Conservation (phyloP, 2,329 filamentous ascomycete species). For the Aspergillus tanneri region DNA sequence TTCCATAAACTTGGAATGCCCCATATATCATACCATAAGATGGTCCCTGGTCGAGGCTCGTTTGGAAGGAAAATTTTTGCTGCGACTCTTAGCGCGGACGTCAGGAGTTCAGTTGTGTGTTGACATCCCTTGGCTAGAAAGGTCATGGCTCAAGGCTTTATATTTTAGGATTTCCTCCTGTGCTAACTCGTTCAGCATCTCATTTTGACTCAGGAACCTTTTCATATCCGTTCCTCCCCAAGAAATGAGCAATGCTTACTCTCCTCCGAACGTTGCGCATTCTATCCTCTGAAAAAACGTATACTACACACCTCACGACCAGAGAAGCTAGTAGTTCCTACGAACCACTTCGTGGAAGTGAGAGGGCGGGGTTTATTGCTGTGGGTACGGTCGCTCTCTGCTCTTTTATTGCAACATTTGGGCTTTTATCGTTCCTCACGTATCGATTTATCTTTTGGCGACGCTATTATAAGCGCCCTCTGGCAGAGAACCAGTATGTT, state of each 20-base stretch:
- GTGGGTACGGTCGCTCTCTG: slow-evolving; percentile 47
- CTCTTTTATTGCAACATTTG: slow-evolving; percentile 32
- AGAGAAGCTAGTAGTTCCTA: background rate
- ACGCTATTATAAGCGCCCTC: slow-evolving; percentile 47
- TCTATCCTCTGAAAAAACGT: slow-evolving; percentile 2
- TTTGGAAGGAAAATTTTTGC: background rate
- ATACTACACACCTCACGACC: background rate
- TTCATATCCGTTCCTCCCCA: background rate
- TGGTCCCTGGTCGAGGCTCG: background rate
- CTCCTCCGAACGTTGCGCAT: slow-evolving; percentile 5
- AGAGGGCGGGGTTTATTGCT: slow-evolving; percentile 47
- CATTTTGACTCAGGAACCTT: background rate
- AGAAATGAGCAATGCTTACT: slow-evolving; percentile 6
- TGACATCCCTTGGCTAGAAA: background rate
- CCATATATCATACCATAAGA: slow-evolving; percentile 6
- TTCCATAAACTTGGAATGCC: background rate
- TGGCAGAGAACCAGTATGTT: slow-evolving; percentile 54
- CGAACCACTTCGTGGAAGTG: slow-evolving; percentile 19
- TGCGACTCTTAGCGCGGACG: background rate
- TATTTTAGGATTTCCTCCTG: background rate
- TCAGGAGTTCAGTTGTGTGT: background rate
- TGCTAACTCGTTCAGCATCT: background rate
- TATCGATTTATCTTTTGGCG: slow-evolving; percentile 52
- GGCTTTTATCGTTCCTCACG: slow-evolving; percentile 48
- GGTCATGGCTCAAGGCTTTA: background rate